Evolutionary conservation across 441 rosid genomes (phyloP).

Genomic region (Monsonia emarginata): DNA sequence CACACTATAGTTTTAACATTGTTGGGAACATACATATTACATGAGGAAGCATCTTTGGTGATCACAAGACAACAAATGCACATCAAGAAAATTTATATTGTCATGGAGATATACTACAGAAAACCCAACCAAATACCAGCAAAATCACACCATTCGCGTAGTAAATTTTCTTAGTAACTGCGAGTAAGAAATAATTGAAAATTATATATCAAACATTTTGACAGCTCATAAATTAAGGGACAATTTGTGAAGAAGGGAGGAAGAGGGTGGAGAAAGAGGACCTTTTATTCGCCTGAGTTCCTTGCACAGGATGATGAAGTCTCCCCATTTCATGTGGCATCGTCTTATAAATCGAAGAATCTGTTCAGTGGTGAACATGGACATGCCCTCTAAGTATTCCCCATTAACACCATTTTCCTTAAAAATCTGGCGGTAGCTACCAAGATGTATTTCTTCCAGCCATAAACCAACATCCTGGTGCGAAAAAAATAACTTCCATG

Average conservation of each 20-base stretch:
- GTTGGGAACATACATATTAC: background rate
- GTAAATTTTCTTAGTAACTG: background rate
- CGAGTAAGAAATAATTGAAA: background rate
- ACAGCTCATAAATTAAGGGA: background rate
- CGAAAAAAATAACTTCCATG: slow-evolving; percentile 1
- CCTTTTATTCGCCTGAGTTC: slow-evolving; percentile 97
- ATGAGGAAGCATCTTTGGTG: too few species aligned
- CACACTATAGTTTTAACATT: background rate
- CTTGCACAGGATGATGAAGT: slow-evolving; percentile 91
- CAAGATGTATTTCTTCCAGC: slow-evolving; percentile 90
- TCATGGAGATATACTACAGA: background rate
- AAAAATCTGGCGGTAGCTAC: slow-evolving; percentile 82
- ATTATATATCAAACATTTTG: background rate
- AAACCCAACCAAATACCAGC: background rate
- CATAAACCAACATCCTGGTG: slow-evolving; percentile 89
- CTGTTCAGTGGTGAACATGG: slow-evolving; percentile 97
- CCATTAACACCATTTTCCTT: slow-evolving; percentile 91
- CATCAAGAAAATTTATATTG: background rate
- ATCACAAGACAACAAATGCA: too few species aligned
- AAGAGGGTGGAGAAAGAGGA: slow-evolving; percentile 16
- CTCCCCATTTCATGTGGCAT: slow-evolving; percentile 99
- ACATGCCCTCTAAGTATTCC: slow-evolving; percentile 94
- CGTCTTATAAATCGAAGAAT: slow-evolving; percentile 93
- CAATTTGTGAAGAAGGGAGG: background rate
- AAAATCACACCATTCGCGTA: background rate